These are phyloP conservation scores for Manihot esculenta DNA, from an alignment of 441 rosid species.

Conservation along the genomic window DNA sequence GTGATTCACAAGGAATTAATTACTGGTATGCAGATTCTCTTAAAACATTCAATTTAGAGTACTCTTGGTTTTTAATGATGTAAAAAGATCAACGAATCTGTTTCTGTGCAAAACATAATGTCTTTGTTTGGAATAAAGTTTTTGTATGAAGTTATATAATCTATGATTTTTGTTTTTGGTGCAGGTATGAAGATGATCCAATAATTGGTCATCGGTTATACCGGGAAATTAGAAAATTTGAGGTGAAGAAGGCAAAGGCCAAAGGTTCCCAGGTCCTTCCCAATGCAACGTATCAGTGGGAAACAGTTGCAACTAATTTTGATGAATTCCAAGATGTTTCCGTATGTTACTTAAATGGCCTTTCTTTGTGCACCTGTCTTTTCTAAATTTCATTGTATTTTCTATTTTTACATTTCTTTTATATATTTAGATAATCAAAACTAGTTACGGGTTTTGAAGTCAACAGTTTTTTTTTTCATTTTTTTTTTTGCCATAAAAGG, in stretches of 20 bases:
- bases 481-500: not conserved
- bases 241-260: constrained; percentile 67
- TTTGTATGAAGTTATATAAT: constrained; percentile 14
- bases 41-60: constrained; percentile 4
- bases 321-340: constrained; percentile 97
- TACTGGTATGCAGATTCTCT: constrained; percentile 62
- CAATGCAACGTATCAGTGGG: constrained; percentile 81
- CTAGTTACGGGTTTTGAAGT: not conserved
- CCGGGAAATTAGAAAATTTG: constrained; percentile 87
- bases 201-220: constrained; percentile 87
- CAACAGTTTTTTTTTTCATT: not conserved
- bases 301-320: constrained; percentile 92
- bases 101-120: not conserved
- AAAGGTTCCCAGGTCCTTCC: constrained; percentile 83
- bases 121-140: not conserved
- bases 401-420: not conserved
- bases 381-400: not conserved
- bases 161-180: constrained; percentile 32
- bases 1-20: constrained; percentile 91
- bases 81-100: not conserved
- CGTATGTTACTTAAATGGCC: constrained; percentile 54
- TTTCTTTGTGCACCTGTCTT: constrained; percentile 11
- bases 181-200: constrained; percentile 97
- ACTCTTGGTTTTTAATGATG: constrained; percentile 10
- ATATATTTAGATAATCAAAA: not conserved